These are phyloP conservation scores for Cystobasidium ongulense DNA, from an alignment of 768 basidiomycete species.

Conservation along the genomic window DNA sequence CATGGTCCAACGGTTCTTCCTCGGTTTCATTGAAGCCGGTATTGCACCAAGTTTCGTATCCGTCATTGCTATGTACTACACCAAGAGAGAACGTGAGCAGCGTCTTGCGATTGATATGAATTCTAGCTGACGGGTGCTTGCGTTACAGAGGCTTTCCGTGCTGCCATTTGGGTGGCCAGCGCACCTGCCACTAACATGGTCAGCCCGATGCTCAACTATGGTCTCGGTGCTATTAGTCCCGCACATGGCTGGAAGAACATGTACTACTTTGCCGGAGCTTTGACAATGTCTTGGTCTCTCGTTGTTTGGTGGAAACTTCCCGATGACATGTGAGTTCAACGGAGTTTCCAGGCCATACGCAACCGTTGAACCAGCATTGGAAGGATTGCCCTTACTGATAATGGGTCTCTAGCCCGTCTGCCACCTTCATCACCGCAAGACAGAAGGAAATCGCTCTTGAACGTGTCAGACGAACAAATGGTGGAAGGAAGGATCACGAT, in stretches of 20 bases:
- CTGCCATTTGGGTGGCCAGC: neutral
- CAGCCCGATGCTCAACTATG: conserved; percentile 17
- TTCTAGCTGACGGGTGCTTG: neutral
- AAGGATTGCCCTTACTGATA: neutral
- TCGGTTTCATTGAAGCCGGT: conserved; percentile 23
- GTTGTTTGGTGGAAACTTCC: conserved; percentile 15
- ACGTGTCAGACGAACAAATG: conserved; percentile 14
- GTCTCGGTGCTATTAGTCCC: conserved; percentile 3
- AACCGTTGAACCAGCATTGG: no score
- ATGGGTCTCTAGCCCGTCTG: neutral
- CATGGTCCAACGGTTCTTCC: conserved; percentile 15
- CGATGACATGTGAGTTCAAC: conserved; percentile 18
- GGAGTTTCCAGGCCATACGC: no score
- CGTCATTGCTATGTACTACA: conserved; percentile 6
- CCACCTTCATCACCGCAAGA: conserved; percentile 4
- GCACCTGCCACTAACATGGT: conserved; percentile 14
- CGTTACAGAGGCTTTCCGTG: neutral
- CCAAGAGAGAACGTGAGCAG: conserved; percentile 6
- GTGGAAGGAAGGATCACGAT: neutral
- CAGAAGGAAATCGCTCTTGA: conserved; percentile 19
- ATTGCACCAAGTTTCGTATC: conserved; percentile 17
- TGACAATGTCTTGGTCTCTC: conserved; percentile 20
- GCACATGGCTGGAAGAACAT: conserved; percentile 9
- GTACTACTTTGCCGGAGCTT: conserved; percentile 7
- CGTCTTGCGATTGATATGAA: neutral